A percentile compares a stretch with the other conserved stretches of the same genome.
These are phyloP conservation scores for Candida tropicalis DNA, from an alignment of 1,139 yeast genomes.

Conservation along the genomic window DNA sequence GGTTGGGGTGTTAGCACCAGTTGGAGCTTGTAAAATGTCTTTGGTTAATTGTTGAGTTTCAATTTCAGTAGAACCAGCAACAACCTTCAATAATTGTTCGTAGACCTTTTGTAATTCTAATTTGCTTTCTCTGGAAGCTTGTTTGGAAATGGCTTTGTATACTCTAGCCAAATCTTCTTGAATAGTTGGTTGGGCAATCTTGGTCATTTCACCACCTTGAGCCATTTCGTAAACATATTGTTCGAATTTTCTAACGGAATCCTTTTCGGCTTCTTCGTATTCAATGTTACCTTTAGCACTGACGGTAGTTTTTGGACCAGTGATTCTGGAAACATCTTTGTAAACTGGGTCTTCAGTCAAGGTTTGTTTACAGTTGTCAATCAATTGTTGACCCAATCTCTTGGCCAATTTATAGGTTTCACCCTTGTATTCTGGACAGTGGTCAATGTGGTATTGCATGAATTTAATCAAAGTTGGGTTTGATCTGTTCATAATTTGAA, in stretches of 20 bases:
- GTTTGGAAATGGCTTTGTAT: slow-evolving; percentile 78
- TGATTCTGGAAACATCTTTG: slow-evolving; percentile 92
- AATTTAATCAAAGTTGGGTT: slow-evolving; percentile 91
- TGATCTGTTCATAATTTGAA: slow-evolving; percentile 96
- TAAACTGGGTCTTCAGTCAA: slow-evolving; percentile 82
- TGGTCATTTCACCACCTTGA: slow-evolving; percentile 86
- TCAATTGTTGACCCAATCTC: slow-evolving; percentile 86
- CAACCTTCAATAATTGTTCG: slow-evolving; percentile 73
- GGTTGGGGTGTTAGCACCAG: slow-evolving; percentile 44
- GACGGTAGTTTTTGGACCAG: slow-evolving; percentile 91
- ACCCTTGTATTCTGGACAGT: slow-evolving; percentile 87
- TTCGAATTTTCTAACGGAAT: slow-evolving; percentile 90
- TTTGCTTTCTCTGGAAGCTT: slow-evolving; percentile 65
- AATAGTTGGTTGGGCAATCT: slow-evolving; percentile 67
- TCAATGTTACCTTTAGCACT: slow-evolving; percentile 86
- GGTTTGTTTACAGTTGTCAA: slow-evolving; percentile 93
- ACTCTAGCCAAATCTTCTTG: slow-evolving; percentile 84
- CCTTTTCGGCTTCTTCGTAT: slow-evolving; percentile 84
- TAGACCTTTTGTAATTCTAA: slow-evolving; percentile 80
- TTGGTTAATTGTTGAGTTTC: slow-evolving; percentile 50
- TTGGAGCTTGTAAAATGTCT: slow-evolving; percentile 37
- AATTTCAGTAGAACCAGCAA: slow-evolving; percentile 70
- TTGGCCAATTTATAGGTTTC: slow-evolving; percentile 88
- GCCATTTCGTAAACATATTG: slow-evolving; percentile 98
- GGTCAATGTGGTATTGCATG: slow-evolving; percentile 97